phyloP scores from a whole-genome alignment of 139 green algal genomes.

The Haematococcus lacustris region DNA sequence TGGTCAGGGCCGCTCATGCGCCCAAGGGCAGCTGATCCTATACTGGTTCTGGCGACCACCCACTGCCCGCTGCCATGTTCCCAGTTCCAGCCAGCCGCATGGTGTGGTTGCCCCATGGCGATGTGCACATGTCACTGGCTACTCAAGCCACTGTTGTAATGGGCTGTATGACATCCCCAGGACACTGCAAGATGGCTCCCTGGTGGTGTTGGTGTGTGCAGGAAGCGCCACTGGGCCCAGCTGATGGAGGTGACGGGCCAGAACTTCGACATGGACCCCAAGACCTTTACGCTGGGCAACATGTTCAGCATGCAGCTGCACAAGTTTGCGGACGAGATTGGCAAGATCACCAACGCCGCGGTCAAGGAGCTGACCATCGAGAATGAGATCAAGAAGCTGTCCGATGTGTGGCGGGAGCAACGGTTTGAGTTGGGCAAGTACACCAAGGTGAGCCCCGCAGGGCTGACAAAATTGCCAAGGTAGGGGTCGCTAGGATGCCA shows the following conservation, averaged over 20 bases:
- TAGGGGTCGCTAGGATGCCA: too few species aligned
- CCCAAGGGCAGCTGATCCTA: too few species aligned
- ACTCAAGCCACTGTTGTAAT: too few species aligned
- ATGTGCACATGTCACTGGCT: too few species aligned
- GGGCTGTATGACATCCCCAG: too few species aligned
- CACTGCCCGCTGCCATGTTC: too few species aligned
- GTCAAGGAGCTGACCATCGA: constrained; percentile 87
- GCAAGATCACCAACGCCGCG: constrained; percentile 60
- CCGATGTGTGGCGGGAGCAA: constrained; percentile 72
- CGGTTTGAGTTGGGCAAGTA: constrained; percentile 73
- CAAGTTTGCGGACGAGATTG: constrained; percentile 63
- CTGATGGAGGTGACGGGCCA: constrained; percentile 72
- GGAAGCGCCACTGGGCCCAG: constrained; percentile 71
- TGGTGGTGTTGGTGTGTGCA: constrained; percentile 8
- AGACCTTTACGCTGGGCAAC: constrained; percentile 74
- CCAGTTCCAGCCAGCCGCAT: too few species aligned
- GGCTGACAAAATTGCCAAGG: too few species aligned
- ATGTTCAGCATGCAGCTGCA: constrained; percentile 75
- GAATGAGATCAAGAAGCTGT: constrained; percentile 75
- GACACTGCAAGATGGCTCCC: too few species aligned
- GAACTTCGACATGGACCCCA: constrained; percentile 75
- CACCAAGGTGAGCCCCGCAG: constrained; percentile 55
- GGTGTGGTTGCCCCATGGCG: too few species aligned
- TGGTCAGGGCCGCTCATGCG: too few species aligned
- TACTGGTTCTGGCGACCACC: too few species aligned